Evolutionary conservation across 1,284 basidiomycete species (phyloP), one percentile per base, ranked within the genome.

Genomic region (Cryptococcus sp.): DNA sequence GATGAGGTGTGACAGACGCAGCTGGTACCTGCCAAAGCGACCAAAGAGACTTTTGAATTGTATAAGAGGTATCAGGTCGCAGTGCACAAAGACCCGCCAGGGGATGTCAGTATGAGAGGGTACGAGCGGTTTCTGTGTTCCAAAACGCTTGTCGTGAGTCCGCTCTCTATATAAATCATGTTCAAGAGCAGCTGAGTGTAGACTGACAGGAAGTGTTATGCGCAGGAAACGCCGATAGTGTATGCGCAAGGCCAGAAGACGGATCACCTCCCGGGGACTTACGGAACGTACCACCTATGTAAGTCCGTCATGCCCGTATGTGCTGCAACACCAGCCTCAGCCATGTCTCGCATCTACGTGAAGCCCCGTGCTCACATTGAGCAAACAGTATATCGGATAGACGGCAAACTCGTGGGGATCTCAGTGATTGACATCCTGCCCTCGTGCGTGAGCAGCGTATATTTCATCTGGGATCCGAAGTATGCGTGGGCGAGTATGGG

Each of bases 401-500:
- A 97, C 67, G 89, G 86, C 10, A 72, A 87, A 69, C 82, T 98
- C 15, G 85, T 98, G 48, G 95, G 90, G 0, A 83, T 99, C 67
- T 88, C 87, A 2, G 91, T 99, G 15, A 81, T 99, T 57, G 96
- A 99, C 73, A 88, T 99, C 55, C 81, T 99, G 6, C 95, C 94
- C 0, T 74, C 76, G 27, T 94, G 95, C 66, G 88, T 99, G 4
- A 95, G 92, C 16, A 92, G 90, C 64, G 95, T 99, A 10, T 99
- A 99, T 78, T 94, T 98, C 75, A 88, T 95, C 80, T 98, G 96
- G 79, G 86, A 93, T 69, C 85, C 86, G 8, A 82, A 82, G 39
- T 94, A 86, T 83, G 87, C 89, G 43, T 79, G 78, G 78, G 78
- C 78, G 10, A 71, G 71, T 13, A 74, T 97, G 25, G 95, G 96